Percentiles rank a stretch among this genome's conserved stretches.
Conservation (phyloP, 306 rosid genomes). For the Abrus pulchellus region DNA sequence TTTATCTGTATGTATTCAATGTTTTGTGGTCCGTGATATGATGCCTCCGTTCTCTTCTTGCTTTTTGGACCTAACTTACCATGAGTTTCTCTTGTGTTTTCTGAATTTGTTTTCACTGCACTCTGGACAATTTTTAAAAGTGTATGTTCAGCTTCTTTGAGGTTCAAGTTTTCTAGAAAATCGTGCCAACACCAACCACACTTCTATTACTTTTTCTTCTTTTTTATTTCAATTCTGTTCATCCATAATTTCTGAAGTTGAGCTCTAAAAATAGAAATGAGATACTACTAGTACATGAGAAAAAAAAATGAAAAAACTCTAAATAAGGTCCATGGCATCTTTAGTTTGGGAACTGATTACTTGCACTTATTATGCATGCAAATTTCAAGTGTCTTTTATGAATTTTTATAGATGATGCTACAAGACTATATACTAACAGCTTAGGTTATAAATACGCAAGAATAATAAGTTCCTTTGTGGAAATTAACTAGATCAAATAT, state of each 20-base stretch:
- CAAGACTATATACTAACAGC: not conserved
- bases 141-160: slow-evolving; percentile 38
- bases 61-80: slow-evolving; percentile 7
- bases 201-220: not conserved
- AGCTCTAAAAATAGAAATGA: not conserved
- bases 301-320: not conserved
- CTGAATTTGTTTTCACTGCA: slow-evolving; percentile 16
- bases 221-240: slow-evolving; percentile 22
- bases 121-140: slow-evolving; percentile 20
- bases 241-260: not conserved
- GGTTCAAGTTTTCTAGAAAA: slow-evolving; percentile 49
- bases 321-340: slow-evolving; percentile 7
- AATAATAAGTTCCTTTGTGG: not conserved
- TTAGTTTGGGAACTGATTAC: slow-evolving; percentile 15
- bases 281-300: not conserved
- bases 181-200: slow-evolving; percentile 32
- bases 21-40: slow-evolving; percentile 47
- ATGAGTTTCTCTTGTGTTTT: slow-evolving; percentile 1
- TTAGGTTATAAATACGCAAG: not conserved
- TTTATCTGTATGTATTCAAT: slow-evolving; percentile 34
- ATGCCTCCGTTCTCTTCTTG: slow-evolving; percentile 7
- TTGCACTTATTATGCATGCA: slow-evolving; percentile 1
- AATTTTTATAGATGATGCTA: slow-evolving; percentile 1
- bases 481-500: slow-evolving; percentile 1
- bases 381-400: slow-evolving; percentile 5